A percentile compares a stretch with the other conserved stretches of the same genome.
These are phyloP conservation scores for Bocquillonia castaneifolia DNA, from an alignment of 441 rosid species.

Conservation along the genomic window DNA sequence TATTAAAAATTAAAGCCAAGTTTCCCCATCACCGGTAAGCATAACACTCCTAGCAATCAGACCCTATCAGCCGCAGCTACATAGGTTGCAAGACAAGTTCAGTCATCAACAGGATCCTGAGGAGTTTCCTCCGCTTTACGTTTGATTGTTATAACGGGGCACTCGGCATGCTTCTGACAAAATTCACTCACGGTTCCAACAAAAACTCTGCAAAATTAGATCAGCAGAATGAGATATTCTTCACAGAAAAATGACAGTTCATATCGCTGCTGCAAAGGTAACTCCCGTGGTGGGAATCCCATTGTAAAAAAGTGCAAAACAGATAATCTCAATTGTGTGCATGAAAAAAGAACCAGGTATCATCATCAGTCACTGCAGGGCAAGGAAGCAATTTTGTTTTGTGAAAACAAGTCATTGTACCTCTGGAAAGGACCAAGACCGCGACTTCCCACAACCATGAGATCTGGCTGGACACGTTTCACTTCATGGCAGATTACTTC, in stretches of 20 bases:
- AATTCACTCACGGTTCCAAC: conserved; percentile 95
- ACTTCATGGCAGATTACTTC: conserved; percentile 88
- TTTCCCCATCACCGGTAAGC: neutral
- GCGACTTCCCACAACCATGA: conserved; percentile 80
- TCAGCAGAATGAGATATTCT: neutral
- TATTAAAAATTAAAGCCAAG: neutral
- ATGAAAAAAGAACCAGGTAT: neutral
- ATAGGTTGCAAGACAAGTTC: conserved; percentile 10
- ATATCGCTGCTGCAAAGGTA: neutral
- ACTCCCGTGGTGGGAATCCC: too few species aligned
- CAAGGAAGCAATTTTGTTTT: too few species aligned
- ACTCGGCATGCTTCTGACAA: conserved; percentile 89
- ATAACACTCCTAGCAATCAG: neutral
- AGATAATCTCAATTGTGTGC: neutral
- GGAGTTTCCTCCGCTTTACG: conserved; percentile 76
- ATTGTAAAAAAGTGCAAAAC: too few species aligned
- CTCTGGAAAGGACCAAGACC: conserved; percentile 93
- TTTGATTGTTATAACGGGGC: conserved; percentile 81
- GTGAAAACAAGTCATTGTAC: conserved; percentile 31
- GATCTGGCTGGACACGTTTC: conserved; percentile 70
- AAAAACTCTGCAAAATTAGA: conserved; percentile 63
- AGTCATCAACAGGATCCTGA: conserved; percentile 90
- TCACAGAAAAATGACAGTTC: neutral
- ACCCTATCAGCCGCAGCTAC: neutral
- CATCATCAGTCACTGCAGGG: neutral